These are phyloP conservation scores for Podospora comata DNA, from an alignment of 495 filamentous ascomycete genomes.

Conservation along the genomic window DNA sequence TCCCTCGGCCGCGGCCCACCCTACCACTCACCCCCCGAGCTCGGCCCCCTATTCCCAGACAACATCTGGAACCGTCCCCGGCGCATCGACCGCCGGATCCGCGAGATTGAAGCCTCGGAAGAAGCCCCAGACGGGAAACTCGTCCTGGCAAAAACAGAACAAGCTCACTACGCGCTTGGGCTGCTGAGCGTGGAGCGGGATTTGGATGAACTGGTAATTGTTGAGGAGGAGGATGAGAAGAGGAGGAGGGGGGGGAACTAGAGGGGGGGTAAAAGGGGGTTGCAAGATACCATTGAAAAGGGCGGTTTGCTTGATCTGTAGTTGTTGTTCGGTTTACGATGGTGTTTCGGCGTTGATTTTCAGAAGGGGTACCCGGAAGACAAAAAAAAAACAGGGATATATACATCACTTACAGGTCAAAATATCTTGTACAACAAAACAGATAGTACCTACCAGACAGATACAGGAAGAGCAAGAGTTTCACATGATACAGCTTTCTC, in stretches of 20 bases:
- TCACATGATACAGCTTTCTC: too few species aligned
- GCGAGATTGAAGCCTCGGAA: constrained; percentile 34
- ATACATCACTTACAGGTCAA: neutral
- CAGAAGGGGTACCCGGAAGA: neutral
- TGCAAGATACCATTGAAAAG: neutral
- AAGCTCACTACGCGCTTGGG: constrained; percentile 53
- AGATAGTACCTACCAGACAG: neutral
- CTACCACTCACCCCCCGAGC: constrained; percentile 54
- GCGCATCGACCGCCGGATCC: constrained; percentile 41
- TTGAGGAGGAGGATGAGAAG: constrained; percentile 29
- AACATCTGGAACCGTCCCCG: constrained; percentile 43
- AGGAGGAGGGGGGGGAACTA: constrained; percentile 15
- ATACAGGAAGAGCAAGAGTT: neutral
- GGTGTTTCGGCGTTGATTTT: too few species aligned
- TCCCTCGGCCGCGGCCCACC: constrained; percentile 70
- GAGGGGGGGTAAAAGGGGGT: neutral
- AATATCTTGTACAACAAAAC: neutral
- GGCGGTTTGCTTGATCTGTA: neutral
- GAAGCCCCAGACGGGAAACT: constrained; percentile 34
- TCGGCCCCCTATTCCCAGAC: constrained; percentile 32
- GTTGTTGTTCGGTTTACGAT: neutral
- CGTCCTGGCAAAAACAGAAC: constrained; percentile 47
- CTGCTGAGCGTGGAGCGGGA: constrained; percentile 52
- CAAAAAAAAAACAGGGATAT: neutral
- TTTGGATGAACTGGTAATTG: constrained; percentile 47